Base-by-base conservation (phyloP, 2,329 filamentous ascomycete species). In the Hymenoscyphus scutula region DNA sequence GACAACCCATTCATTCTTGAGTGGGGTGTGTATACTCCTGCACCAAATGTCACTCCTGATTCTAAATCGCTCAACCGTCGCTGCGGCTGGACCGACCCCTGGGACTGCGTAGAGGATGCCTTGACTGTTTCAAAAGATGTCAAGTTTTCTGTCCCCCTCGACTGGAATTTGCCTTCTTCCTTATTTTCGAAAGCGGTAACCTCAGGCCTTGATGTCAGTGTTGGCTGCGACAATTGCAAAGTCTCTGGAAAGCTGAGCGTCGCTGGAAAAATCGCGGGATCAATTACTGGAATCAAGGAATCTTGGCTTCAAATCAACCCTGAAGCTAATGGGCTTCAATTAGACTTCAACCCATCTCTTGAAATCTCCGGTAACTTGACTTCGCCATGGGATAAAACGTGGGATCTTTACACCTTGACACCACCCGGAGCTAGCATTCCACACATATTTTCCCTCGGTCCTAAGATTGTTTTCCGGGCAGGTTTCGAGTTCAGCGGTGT, bases 201-300 rank as follows among this genome's bases (percentile, higher is more conserved):
- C 13, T 32, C 15, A 5, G 62, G 58, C 1, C 19, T 63, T 1
- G 19, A 38, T 10, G 34, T 63, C 53, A 53, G 17, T n/a, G 41
- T 63, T 15, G 62, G 53, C 15, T 63, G 62, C 45, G 57, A 60
- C 15, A 29, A 51, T 19, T 63, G 62, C 29, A 48, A 58, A 5
- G 58, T 54, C 10, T 54, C 32, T 17, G 62, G 58, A 57, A 51
- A 30, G 23, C 32, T 63, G 5, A 30, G 27, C 17, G 11, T 63
- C 32, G 54, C 58, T 34, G 61, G 61, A 37, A 56, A 54, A 6
- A 10, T 60, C 15, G 32, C 38, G 15, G 30, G 57, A 17, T 8
- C 19, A 6, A 53, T 57, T 19, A 7, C 56, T 23, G 27, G 17
- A 6, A 51, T 32, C n/a, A 54, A 23, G 4, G 53, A 56, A 41